Conservation (phyloP, 2,329 filamentous ascomycete genomes). For the Sclerotinia trifoliorum region DNA sequence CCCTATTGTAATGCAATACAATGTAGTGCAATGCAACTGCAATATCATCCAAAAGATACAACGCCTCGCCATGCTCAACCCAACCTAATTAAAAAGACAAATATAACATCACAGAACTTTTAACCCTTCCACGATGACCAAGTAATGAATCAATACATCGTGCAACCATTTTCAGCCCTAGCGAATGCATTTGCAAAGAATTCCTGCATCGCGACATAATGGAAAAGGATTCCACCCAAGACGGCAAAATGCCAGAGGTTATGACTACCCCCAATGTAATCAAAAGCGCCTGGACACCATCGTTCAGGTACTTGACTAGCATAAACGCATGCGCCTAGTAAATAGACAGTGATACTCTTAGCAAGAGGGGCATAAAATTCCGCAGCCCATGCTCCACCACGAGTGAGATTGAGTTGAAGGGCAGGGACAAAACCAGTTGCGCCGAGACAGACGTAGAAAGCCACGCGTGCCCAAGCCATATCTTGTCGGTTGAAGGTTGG, state of each 20-base stretch:
- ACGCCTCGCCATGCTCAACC: constrained; percentile 13
- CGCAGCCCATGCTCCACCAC: constrained; percentile 76
- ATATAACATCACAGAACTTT: background rate
- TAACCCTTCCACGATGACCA: background rate
- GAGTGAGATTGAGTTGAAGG: constrained; percentile 74
- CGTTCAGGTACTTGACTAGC: constrained; percentile 90
- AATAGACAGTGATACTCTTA: constrained; percentile 84
- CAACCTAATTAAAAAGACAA: background rate
- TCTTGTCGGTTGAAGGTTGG: constrained; percentile 89
- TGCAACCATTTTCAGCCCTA: constrained; percentile 50
- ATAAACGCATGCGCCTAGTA: constrained; percentile 81
- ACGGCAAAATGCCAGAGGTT: constrained; percentile 98
- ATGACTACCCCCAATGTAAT: constrained; percentile 92
- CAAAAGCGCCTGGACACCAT: constrained; percentile 89
- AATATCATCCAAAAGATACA: background rate
- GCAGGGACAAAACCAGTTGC: constrained; percentile 87
- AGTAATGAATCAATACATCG: constrained; percentile 28
- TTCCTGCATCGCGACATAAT: constrained; percentile 93
- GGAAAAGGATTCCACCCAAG: constrained; percentile 92
- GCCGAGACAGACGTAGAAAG: constrained; percentile 85
- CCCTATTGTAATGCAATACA: background rate
- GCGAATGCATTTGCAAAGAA: constrained; percentile 81
- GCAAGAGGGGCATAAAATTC: constrained; percentile 86
- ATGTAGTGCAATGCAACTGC: background rate
- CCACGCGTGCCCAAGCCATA: constrained; percentile 89